Evolutionary conservation across 148 eudicot genomes (phyloP), one percentile per base, ranked within the genome.

Genomic region (Pharnaceum exiguum): DNA sequence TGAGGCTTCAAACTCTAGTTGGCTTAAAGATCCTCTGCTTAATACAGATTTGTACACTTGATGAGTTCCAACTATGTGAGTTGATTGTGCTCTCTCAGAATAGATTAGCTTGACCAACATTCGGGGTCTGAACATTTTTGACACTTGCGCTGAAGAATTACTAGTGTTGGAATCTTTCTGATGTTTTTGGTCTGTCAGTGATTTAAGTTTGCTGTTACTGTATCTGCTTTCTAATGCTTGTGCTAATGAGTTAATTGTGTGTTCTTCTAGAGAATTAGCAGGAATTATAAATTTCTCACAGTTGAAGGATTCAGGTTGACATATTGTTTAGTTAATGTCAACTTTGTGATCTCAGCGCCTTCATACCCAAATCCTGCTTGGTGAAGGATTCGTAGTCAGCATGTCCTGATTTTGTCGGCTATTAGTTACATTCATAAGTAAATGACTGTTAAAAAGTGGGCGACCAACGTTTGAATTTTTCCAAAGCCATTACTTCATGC

Each of bases 21-120:
- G 70, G 57, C 53, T 31, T 12, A 84, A 75, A 73, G 75, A 77
- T 75, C 74, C 67, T 35, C 63, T 63, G 40, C 72, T 65, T 62
- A 94, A 91, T 66, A 67, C 90, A 31, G 94, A 82, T 3, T 46
- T 91, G 66, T 91, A 91, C 64, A 87, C 96, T 51, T 90, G 75
- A 86, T 54, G 45, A 38, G 58, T 46, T 66, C 27, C 44, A 21
- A 10, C 22, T 46, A n/a, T 2, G 56, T 49, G 25, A 24, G 21
- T 35, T 42, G 47, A 23, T n/a, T 37, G 19, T 24, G n/a, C 5
- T 1, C 7, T 31, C 3, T 48, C 56, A 24, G 17, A 5, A 24
- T 38, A 29, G 4, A 35, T 15, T 7, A 10, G 8, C n/a, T n/a
- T n/a, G n/a, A n/a, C n/a, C n/a, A n/a, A 10, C 16, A 39, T 43